Evolutionary conservation across 179 eudicot genomes (phyloP).

Genomic region (Drosera spatulata): DNA sequence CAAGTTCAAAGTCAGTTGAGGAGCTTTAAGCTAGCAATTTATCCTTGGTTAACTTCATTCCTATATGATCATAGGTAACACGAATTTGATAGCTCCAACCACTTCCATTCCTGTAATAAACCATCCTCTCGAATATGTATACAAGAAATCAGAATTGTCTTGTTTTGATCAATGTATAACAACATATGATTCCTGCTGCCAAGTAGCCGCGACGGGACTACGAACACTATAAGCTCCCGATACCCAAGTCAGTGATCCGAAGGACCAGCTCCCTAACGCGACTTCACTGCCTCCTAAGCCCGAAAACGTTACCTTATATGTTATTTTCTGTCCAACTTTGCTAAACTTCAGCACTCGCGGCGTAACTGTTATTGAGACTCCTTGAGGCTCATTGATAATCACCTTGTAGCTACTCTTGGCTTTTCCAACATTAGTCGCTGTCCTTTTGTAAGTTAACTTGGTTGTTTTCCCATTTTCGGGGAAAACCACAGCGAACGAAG

Average conservation of each 20-base stretch:
- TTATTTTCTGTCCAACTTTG: constrained; percentile 34
- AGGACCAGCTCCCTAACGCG: constrained; percentile 17
- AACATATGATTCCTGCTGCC: constrained; percentile 12
- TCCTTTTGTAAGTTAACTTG: constrained; percentile 34
- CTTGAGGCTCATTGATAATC: constrained; percentile 29
- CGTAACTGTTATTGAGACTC: constrained; percentile 33
- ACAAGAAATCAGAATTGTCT: not conserved
- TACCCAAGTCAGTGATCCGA: constrained; percentile 50
- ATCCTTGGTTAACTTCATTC: too few relatives aligned
- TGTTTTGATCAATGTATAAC: too few relatives aligned
- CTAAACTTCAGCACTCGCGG: constrained; percentile 36
- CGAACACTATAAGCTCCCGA: constrained; percentile 30
- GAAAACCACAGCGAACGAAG: constrained; percentile 51
- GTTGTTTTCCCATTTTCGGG: constrained; percentile 12
- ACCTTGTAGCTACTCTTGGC: constrained; percentile 31
- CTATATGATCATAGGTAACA: too few relatives aligned
- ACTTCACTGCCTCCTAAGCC: constrained; percentile 15
- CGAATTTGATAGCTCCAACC: not conserved
- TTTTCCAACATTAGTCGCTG: constrained; percentile 60
- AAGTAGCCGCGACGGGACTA: constrained; percentile 64
- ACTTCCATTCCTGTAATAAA: not conserved
- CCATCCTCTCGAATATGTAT: not conserved
- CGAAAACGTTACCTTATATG: constrained; percentile 41
- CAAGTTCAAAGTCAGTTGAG: too few relatives aligned
- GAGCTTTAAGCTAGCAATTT: too few relatives aligned